A percentile compares a stretch with the other conserved stretches of the same genome.
Conservation (phyloP, 1,139 yeast genomes). For the Arxiozyma telluris region DNA sequence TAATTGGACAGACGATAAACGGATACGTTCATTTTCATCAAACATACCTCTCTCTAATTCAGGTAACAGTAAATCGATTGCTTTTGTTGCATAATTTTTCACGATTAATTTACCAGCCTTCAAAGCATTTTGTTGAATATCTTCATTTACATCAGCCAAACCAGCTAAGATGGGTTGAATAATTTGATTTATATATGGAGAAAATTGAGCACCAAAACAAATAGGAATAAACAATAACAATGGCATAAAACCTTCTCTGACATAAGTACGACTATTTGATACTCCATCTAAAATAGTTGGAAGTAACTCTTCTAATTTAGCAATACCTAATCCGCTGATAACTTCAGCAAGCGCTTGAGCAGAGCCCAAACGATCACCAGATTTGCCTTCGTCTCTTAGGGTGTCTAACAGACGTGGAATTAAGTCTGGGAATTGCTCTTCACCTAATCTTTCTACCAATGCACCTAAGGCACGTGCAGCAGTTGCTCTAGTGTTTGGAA, state of each 20-base stretch:
- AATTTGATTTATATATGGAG: slow-evolving; percentile 77
- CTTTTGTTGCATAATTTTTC: slow-evolving; percentile 82
- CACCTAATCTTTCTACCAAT: slow-evolving; percentile 91
- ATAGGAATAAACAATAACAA: slow-evolving; percentile 83
- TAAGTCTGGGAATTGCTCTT: slow-evolving; percentile 87
- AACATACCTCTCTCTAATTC: slow-evolving; percentile 87
- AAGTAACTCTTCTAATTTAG: slow-evolving; percentile 77
- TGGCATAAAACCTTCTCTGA: slow-evolving; percentile 92
- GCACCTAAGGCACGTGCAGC: slow-evolving; percentile 98
- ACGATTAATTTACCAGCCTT: slow-evolving; percentile 91
- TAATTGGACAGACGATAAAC: slow-evolving; percentile 89
- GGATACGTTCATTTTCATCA: slow-evolving; percentile 75
- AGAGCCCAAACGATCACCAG: slow-evolving; percentile 92
- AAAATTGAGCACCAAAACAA: slow-evolving; percentile 85
- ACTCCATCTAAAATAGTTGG: slow-evolving; percentile 77
- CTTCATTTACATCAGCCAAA: slow-evolving; percentile 82
- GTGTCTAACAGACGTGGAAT: slow-evolving; percentile 73
- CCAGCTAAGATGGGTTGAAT: slow-evolving; percentile 89
- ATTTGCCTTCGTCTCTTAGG: slow-evolving; percentile 66
- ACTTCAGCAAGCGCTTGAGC: slow-evolving; percentile 97
- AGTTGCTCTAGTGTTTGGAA: slow-evolving; percentile 92
- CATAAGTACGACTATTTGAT: slow-evolving; percentile 51
- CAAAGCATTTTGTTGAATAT: slow-evolving; percentile 79
- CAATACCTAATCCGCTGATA: slow-evolving; percentile 78
- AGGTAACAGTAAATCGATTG: slow-evolving; percentile 87